Percentiles rank a stretch among this genome's conserved stretches.
These are phyloP conservation scores for Tanacetum coccineum DNA, from an alignment of 129 eudicot genomes.

Conservation along the genomic window DNA sequence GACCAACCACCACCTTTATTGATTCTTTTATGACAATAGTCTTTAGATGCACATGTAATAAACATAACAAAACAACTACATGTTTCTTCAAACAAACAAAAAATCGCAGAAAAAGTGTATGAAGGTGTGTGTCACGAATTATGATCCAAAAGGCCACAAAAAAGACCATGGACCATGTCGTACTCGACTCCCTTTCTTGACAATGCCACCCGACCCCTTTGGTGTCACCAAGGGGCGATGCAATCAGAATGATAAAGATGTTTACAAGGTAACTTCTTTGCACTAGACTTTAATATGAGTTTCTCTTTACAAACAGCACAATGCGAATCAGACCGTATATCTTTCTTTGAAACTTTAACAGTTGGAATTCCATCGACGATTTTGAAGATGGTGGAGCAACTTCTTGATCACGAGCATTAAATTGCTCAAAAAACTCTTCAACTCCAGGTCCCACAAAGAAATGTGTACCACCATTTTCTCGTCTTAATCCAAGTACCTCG, in stretches of 20 bases:
- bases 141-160: conserved; percentile 60
- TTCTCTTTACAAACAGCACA: conserved; percentile 75
- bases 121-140: background rate
- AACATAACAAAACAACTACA: conserved; percentile 23
- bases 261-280: conserved; percentile 63
- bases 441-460: conserved; percentile 72
- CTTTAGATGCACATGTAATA: conserved; percentile 32
- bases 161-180: conserved; percentile 52
- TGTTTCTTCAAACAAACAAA: conserved; percentile 5
- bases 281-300: conserved; percentile 55
- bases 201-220: conserved; percentile 22
- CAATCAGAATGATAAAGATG: conserved; percentile 74
- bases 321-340: conserved; percentile 55
- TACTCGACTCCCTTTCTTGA: conserved; percentile 31
- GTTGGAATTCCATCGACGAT: conserved; percentile 49
- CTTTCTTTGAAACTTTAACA: conserved; percentile 53
- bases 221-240: conserved; percentile 58
- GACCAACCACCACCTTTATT: conserved; percentile 29
- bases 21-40: conserved; percentile 26
- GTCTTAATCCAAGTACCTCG: conserved; percentile 53
- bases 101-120: conserved; percentile 8
- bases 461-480: conserved; percentile 67
- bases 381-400: conserved; percentile 61
- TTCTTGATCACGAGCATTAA: conserved; percentile 34
- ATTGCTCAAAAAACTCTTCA: conserved; percentile 60